Base-by-base conservation (phyloP, 495 filamentous ascomycete genomes). In the Zalerion maritima region DNA sequence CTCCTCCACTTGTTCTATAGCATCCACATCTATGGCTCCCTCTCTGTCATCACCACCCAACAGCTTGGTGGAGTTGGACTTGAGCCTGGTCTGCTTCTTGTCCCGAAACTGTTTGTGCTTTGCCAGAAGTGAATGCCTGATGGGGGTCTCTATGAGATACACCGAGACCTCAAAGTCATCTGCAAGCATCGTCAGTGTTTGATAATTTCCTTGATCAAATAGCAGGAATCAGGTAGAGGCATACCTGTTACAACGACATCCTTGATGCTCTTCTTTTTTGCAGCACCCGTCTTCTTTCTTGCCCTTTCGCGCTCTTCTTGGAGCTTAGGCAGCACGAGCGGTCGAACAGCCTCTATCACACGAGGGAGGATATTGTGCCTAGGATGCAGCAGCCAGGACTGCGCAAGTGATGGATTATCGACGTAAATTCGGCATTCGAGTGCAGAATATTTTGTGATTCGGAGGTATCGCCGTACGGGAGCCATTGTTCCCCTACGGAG, bases 131-230 rank as follows among this genome's bases (percentile, higher is more conserved):
- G 81, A 76, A 60, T 96, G 87, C 17, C 85, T 71, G n/a, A 81
- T 82, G 14, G 74, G 75, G 5, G 75, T 76, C 51, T 92, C 80
- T 19, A 78, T 91, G 41, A 97, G 68, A 56, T 94, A 97, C 36
- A 96, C 74, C 11, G 81, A 77, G 21, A 93, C 81, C 47, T 94
- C 85, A 44, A 94, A 97, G 28, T 91, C 86, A 58, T 94, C 89
- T 91, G 47, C 31, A 17, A 12, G 27, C 14, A 35, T 17, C 29
- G 37, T 45, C 38, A 47, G 26, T 8, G 4, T 24, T 13, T 10
- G n/a, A n/a, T n/a, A n/a, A n/a, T n/a, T 10, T 19, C 22, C 7
- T 21, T 21, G 24, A 21, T 4, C 15, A 11, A 11, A 8, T 20
- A 24, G 7, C 17, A 28, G 10, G 6, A 29, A 27, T 15, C 16